Evolutionary conservation across 176 grass and related monocot species (phyloP).

Genomic region (Avena atlantica): DNA sequence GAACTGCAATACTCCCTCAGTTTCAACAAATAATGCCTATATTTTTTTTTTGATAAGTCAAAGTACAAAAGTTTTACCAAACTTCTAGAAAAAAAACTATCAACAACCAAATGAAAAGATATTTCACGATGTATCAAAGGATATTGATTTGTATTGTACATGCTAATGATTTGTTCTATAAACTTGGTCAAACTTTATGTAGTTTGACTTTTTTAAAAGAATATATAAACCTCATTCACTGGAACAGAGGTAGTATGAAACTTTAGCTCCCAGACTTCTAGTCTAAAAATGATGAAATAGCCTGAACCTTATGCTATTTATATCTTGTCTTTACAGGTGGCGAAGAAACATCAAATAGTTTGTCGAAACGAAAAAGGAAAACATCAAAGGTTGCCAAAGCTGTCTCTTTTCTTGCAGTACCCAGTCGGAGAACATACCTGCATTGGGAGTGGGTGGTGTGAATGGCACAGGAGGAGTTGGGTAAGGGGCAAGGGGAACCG

Average conservation of each 20-base stretch:
- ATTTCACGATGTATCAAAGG: too few species aligned
- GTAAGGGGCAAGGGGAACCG: slow-evolving; percentile 94
- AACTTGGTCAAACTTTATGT: too few species aligned
- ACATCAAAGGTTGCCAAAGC: slow-evolving; percentile 15
- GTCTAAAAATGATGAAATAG: background rate
- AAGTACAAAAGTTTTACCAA: too few species aligned
- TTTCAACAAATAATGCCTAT: too few species aligned
- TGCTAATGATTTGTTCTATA: too few species aligned
- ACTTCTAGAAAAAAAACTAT: too few species aligned
- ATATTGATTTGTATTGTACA: too few species aligned
- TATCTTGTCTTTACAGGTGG: background rate
- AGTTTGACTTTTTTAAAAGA: too few species aligned
- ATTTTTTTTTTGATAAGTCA: too few species aligned
- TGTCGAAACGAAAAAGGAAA: background rate
- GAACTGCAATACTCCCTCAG: background rate
- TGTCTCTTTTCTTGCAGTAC: slow-evolving; percentile 12
- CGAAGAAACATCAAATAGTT: background rate
- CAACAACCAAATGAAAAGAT: too few species aligned
- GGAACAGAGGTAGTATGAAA: background rate
- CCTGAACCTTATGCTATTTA: background rate
- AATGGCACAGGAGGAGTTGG: slow-evolving; percentile 74
- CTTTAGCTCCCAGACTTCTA: background rate
- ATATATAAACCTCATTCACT: too few species aligned
- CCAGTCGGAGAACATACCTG: slow-evolving; percentile 55
- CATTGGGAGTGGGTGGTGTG: slow-evolving; percentile 70